These are phyloP conservation scores for Kandelia obovata DNA, from an alignment of 345 rosid species.

Conservation along the genomic window DNA sequence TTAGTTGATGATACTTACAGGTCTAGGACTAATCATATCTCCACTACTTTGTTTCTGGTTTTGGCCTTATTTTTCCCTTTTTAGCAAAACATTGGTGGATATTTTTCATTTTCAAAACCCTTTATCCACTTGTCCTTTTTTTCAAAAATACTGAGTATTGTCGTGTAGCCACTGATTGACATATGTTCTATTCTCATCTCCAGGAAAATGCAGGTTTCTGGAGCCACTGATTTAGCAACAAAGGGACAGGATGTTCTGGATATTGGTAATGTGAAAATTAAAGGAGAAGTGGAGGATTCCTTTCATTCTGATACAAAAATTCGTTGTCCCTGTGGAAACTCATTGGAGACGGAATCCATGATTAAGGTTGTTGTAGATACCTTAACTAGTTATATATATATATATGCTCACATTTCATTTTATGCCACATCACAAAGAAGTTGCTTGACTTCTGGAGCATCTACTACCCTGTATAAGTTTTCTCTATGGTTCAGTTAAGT, in stretches of 20 bases:
- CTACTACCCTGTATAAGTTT: too few relatives aligned
- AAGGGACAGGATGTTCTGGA: conserved; percentile 18
- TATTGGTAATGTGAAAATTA: conserved; percentile 9
- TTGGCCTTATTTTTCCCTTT: too few relatives aligned
- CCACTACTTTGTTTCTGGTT: background rate
- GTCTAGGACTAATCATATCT: conserved; percentile 8
- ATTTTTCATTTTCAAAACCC: background rate
- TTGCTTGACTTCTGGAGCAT: too few relatives aligned
- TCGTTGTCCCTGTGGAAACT: conserved; percentile 36
- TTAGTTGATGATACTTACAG: conserved; percentile 35
- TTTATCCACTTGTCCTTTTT: background rate
- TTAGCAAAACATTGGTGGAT: too few relatives aligned
- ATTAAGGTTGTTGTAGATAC: conserved; percentile 27
- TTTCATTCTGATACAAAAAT: conserved; percentile 6
- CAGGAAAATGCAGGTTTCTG: conserved; percentile 38
- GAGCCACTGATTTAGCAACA: conserved; percentile 25
- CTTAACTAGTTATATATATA: background rate
- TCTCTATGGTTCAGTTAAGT: too few relatives aligned
- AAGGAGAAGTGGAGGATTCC: conserved; percentile 22
- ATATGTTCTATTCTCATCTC: conserved; percentile 3
- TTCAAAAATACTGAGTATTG: background rate
- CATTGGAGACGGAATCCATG: conserved; percentile 22
- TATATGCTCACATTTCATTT: too few relatives aligned
- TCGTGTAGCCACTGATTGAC: background rate
- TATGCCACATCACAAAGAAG: too few relatives aligned